Conservation (phyloP, 176 grass and related monocot genomes). For the Oryza meridionalis region DNA sequence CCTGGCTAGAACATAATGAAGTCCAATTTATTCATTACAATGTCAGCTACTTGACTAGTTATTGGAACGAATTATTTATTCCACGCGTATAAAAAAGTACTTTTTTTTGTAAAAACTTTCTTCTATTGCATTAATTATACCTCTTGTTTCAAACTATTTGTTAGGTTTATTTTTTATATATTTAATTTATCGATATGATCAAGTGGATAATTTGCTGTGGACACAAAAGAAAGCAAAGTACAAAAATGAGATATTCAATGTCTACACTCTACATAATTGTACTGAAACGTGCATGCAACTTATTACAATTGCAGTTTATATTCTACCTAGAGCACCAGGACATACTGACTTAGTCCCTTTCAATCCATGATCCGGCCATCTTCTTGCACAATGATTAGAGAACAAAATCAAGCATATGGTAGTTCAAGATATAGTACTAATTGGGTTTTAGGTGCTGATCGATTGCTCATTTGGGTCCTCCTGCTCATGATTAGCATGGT, state of each 20-base stretch:
- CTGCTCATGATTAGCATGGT: conserved; percentile 43
- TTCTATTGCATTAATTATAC: no score
- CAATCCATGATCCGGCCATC: conserved; percentile 32
- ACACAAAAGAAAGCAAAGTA: neutral
- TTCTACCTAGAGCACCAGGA: neutral
- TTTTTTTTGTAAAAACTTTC: no score
- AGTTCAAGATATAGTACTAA: conserved; percentile 40
- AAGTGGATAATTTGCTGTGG: neutral
- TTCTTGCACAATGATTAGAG: conserved; percentile 24
- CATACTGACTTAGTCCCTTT: neutral
- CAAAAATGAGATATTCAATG: neutral
- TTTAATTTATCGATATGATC: no score
- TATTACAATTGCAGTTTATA: conserved; percentile 1
- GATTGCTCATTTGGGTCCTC: conserved; percentile 30
- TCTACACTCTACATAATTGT: neutral
- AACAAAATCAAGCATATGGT: conserved; percentile 35
- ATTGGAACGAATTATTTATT: no score
- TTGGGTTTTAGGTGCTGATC: conserved; percentile 24
- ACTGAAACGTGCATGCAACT: conserved; percentile 29
- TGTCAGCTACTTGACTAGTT: no score
- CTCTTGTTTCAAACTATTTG: no score
- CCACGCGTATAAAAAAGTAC: no score
- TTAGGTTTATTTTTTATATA: no score
- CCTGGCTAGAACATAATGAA: no score
- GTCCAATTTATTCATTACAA: no score